Conservation (phyloP, 345 rosid species). For the Gossypium sturtianum region DNA sequence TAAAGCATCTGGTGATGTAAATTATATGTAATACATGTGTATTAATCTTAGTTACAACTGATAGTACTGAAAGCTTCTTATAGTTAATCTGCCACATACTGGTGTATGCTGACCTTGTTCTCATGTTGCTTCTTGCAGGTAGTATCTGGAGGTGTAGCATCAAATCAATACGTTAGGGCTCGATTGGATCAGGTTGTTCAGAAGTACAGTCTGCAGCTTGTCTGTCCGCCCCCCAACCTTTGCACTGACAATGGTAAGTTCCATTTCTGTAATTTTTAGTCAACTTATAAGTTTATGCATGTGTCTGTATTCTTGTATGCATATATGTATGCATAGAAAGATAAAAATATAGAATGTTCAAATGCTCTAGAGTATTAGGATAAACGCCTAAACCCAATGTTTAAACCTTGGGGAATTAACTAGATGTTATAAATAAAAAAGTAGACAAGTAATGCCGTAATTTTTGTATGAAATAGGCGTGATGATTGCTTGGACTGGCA, state of each 20-base stretch:
- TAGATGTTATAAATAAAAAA: not conserved
- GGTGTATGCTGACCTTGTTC: conserved; percentile 10
- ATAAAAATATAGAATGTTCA: not conserved
- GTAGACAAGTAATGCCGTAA: not conserved
- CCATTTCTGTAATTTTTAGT: not conserved
- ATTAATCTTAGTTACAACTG: not conserved
- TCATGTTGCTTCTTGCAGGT: conserved; percentile 46
- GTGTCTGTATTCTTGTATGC: not conserved
- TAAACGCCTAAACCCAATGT: not conserved
- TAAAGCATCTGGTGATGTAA: conserved; percentile 58
- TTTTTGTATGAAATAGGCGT: conserved; percentile 49
- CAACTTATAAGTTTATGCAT: not conserved
- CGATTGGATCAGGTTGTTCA: conserved; percentile 56
- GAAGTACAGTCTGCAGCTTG: conserved; percentile 65
- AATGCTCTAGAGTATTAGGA: not conserved
- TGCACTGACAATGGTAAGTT: conserved; percentile 88
- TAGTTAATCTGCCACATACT: not conserved
- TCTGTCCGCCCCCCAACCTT: conserved; percentile 83
- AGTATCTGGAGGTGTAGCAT: conserved; percentile 96
- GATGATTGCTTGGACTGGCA: conserved; percentile 99
- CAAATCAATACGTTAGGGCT: conserved; percentile 70
- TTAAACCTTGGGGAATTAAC: not conserved
- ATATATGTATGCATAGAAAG: not conserved
- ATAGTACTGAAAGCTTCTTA: conserved; percentile 11
- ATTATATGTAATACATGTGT: not conserved